Percentiles rank a stretch among this genome's conserved stretches.
These are phyloP conservation scores for Fusarium sacchari DNA, from an alignment of 2,329 filamentous ascomycete species.

Conservation along the genomic window DNA sequence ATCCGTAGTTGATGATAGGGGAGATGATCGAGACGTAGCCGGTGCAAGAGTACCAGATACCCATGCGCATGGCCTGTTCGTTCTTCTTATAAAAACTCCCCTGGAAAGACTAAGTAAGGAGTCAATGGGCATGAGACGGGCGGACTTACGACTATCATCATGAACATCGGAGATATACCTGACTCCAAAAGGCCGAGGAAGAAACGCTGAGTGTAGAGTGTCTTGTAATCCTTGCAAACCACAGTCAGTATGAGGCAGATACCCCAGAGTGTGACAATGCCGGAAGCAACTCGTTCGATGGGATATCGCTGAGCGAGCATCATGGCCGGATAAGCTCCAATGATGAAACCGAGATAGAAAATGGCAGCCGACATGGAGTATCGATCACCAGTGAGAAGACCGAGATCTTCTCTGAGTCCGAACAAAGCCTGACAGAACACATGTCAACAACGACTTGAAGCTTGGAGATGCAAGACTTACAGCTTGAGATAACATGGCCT, in stretches of 20 bases:
- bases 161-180: conserved; percentile 66
- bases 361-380: conserved; percentile 58
- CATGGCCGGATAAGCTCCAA: conserved; percentile 57
- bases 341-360: conserved; percentile 61
- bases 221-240: conserved; percentile 50
- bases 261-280: conserved; percentile 48
- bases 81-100: conserved; percentile 54
- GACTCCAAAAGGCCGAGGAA: conserved; percentile 66
- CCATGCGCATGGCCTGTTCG: conserved; percentile 53
- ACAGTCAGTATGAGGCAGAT: conserved; percentile 51
- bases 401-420: conserved; percentile 32
- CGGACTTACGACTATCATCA: conserved; percentile 56
- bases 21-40: conserved; percentile 58
- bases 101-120: background rate
- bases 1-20: conserved; percentile 59
- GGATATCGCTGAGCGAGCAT: conserved; percentile 55
- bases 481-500: conserved; percentile 64
- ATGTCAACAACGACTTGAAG: background rate
- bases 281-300: conserved; percentile 56
- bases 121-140: rapidly evolving
- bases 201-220: conserved; percentile 59
- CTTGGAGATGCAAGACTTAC: conserved; percentile 43
- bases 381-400: conserved; percentile 52
- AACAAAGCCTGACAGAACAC: conserved; percentile 22
- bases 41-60: conserved; percentile 55